Conservation (phyloP, 2,329 filamentous ascomycete species). For the Cryoendolithus antarcticus region DNA sequence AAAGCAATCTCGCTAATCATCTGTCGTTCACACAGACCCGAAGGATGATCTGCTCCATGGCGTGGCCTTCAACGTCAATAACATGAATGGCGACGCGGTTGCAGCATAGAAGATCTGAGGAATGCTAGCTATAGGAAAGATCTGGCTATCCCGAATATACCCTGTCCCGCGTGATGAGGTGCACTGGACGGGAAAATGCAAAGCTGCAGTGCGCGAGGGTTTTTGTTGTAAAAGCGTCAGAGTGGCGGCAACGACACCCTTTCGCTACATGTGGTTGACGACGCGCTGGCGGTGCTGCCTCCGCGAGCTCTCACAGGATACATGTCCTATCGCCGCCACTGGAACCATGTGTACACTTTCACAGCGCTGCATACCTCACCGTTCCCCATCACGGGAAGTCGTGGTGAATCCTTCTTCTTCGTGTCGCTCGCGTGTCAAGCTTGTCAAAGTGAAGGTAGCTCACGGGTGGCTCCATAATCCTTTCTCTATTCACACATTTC, state of each 20-base stretch:
- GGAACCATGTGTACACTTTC: too few species aligned
- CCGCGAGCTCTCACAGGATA: too few species aligned
- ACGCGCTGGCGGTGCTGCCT: too few species aligned
- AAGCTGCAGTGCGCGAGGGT: constrained; percentile 3
- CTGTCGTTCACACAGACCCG: constrained; percentile 10
- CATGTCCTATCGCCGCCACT: too few species aligned
- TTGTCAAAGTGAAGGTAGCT: too few species aligned
- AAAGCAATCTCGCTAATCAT: constrained; percentile 5
- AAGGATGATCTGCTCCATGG: constrained; percentile 12
- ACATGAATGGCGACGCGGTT: constrained; percentile 6
- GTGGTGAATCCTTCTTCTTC: too few species aligned
- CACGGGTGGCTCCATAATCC: too few species aligned
- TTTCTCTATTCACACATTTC: too few species aligned
- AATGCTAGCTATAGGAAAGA: constrained; percentile 11
- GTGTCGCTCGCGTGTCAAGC: too few species aligned
- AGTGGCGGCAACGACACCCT: constrained; percentile 11
- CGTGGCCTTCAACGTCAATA: constrained; percentile 11
- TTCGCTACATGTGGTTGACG: constrained; percentile 19
- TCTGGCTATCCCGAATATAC: constrained; percentile 14
- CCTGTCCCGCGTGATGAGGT: constrained; percentile 10
- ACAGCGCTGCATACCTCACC: too few species aligned
- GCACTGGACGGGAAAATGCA: constrained; percentile 9
- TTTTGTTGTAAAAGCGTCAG: constrained; percentile 9
- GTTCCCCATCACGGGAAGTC: too few species aligned
- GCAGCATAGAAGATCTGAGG: constrained; percentile 10